These are phyloP conservation scores for Xylogone sp. DNA, from an alignment of 2,329 filamentous ascomycete genomes.

Conservation along the genomic window DNA sequence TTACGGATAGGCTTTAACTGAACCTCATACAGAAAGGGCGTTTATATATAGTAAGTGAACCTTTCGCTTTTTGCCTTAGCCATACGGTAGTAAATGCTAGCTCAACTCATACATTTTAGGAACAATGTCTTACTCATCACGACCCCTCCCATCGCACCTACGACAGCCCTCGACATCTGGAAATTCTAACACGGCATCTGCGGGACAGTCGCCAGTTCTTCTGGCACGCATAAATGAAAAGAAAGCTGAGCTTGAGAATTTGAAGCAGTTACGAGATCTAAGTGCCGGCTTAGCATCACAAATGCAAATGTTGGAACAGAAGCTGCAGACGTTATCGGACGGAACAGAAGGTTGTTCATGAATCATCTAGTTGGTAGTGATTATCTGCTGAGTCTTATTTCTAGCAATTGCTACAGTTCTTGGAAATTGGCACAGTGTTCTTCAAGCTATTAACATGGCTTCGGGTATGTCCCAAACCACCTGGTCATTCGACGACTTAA, in stretches of 20 bases:
- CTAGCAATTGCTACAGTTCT: conserved; percentile 78
- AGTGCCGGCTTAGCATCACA: conserved; percentile 75
- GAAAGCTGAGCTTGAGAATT: conserved; percentile 74
- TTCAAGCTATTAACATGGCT: conserved; percentile 82
- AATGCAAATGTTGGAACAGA: conserved; percentile 79
- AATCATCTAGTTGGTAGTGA: conserved; percentile 1
- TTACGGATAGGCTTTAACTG: too few relatives aligned
- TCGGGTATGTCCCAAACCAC: conserved; percentile 55
- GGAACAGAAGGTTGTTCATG: conserved; percentile 67
- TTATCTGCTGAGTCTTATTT: conserved; percentile 12
- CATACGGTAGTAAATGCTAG: neutral
- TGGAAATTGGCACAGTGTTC: conserved; percentile 83
- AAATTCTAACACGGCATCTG: conserved; percentile 36
- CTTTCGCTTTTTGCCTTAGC: neutral
- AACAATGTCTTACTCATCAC: conserved; percentile 52
- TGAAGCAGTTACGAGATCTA: conserved; percentile 73
- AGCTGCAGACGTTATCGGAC: conserved; percentile 71
- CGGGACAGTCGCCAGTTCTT: conserved; percentile 65
- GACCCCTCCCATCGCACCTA: conserved; percentile 61
- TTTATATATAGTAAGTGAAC: neutral
- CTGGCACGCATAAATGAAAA: conserved; percentile 80
- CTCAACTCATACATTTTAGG: neutral
- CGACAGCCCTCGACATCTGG: conserved; percentile 57
- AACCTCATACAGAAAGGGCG: neutral
- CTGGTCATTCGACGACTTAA: conserved; percentile 9